Evolutionary conservation across 768 basidiomycete genomes (phyloP).

Genomic region (Phanerodontia chrysosporium): DNA sequence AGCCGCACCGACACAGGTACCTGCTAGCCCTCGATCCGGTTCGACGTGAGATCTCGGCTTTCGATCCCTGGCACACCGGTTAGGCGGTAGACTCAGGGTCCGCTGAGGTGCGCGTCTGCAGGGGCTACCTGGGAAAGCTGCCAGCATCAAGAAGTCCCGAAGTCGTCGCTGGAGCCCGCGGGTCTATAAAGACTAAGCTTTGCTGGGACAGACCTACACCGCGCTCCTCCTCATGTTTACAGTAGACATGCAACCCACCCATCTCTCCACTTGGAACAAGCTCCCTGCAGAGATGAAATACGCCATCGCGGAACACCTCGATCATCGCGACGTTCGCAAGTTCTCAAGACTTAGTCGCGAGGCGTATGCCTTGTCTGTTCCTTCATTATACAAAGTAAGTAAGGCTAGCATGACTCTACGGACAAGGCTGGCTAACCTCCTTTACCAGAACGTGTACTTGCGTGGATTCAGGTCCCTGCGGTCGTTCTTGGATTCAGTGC

Average conservation of each 20-base stretch:
- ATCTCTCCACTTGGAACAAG: conserved; percentile 36
- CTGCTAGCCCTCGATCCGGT: conserved; percentile 9
- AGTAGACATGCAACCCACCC: conserved; percentile 1
- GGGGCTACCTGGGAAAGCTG: neutral
- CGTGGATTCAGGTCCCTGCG: conserved; percentile 38
- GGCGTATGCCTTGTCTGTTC: conserved; percentile 53
- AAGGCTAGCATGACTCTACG: neutral
- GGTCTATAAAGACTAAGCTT: neutral
- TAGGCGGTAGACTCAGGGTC: conserved; percentile 2
- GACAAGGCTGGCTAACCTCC: neutral
- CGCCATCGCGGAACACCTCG: conserved; percentile 48
- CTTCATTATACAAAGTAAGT: conserved; percentile 55
- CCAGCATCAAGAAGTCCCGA: conserved; percentile 6
- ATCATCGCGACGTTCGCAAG: conserved; percentile 36
- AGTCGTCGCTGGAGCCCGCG: neutral
- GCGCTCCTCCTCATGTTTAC: neutral
- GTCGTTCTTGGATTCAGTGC: conserved; percentile 56
- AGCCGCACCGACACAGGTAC: conserved; percentile 3
- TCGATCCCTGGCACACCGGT: conserved; percentile 13
- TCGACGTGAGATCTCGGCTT: neutral
- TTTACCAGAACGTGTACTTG: conserved; percentile 45
- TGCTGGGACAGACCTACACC: neutral
- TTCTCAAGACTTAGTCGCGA: conserved; percentile 46
- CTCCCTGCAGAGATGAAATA: conserved; percentile 69
- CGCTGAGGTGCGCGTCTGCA: neutral